These are phyloP conservation scores for Kregervanrija delftensis DNA, from an alignment of 805 yeast species.

Conservation along the genomic window DNA sequence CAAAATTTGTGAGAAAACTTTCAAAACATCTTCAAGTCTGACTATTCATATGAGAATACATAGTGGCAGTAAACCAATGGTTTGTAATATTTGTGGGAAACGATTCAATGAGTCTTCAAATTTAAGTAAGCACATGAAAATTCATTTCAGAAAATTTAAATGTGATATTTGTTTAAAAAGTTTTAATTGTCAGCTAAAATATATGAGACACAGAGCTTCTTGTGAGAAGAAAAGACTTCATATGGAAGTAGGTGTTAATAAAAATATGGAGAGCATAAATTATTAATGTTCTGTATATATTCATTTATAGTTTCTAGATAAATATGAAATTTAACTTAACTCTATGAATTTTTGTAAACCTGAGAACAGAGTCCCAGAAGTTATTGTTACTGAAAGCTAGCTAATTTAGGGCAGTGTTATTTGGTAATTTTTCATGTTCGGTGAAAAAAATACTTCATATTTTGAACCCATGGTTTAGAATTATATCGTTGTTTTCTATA, in stretches of 20 bases:
- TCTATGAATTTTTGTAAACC: too few relatives aligned
- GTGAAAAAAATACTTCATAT: too few relatives aligned
- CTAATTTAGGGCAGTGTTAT: neutral
- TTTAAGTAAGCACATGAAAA: constrained; percentile 79
- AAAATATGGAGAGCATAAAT: neutral
- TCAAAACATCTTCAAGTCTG: constrained; percentile 77
- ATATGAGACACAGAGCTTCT: constrained; percentile 31
- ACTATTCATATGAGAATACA: constrained; percentile 82
- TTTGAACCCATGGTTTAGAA: too few relatives aligned
- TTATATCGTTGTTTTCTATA: too few relatives aligned
- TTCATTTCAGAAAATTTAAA: constrained; percentile 51
- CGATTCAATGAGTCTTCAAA: constrained; percentile 86
- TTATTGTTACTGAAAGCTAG: constrained; percentile 67
- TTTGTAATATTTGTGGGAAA: constrained; percentile 75
- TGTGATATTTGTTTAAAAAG: constrained; percentile 48
- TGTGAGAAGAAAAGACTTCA: constrained; percentile 11
- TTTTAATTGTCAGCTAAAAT: constrained; percentile 39
- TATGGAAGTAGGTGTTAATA: neutral
- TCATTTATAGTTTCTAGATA: too few relatives aligned
- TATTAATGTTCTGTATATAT: too few relatives aligned
- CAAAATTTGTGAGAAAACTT: constrained; percentile 62
- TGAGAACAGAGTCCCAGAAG: constrained; percentile 53
- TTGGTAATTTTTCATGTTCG: too few relatives aligned
- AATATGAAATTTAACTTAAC: too few relatives aligned
- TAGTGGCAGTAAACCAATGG: constrained; percentile 84